Percentiles rank a stretch among this genome's conserved stretches.
These are phyloP conservation scores for Raffaelea albimanens DNA, from an alignment of 2,329 filamentous ascomycete species.

Conservation along the genomic window DNA sequence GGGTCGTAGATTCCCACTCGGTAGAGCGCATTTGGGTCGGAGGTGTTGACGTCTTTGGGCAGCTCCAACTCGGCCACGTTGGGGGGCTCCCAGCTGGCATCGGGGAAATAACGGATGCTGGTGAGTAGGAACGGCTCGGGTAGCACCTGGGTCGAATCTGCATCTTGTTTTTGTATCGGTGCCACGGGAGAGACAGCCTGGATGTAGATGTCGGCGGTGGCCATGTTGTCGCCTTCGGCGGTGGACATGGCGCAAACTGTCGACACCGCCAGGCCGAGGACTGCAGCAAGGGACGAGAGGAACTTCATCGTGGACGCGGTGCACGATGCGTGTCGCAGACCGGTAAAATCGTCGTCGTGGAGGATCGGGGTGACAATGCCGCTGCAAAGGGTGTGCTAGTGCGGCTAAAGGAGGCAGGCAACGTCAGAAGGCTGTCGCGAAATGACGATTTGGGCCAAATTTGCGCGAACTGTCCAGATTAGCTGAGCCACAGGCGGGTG, in stretches of 20 bases:
- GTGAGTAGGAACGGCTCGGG: constrained; percentile 34
- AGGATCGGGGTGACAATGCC: no score
- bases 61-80: constrained; percentile 45
- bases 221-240: constrained; percentile 18
- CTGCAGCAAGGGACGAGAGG: no score
- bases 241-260: background rate
- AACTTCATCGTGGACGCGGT: constrained; percentile 3
- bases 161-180: background rate
- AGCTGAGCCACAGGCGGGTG: no score
- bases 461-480: no score
- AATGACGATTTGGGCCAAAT: no score
- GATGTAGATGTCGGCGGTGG: constrained; percentile 43
- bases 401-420: no score
- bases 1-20: constrained; percentile 50
- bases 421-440: no score
- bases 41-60: constrained; percentile 21
- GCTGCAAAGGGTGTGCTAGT: no score
- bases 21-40: constrained; percentile 27
- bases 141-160: constrained; percentile 19
- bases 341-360: no score
- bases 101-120: constrained; percentile 45
- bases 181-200: constrained; percentile 30
- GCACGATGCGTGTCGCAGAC: no score
- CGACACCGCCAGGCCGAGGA: constrained; percentile 3
- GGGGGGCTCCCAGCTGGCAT: constrained; percentile 24